Percentiles rank a stretch among this genome's conserved stretches.
Evolutionary conservation across 2,329 filamentous ascomycete genomes (phyloP).

Genomic region (Apiospora hydei): DNA sequence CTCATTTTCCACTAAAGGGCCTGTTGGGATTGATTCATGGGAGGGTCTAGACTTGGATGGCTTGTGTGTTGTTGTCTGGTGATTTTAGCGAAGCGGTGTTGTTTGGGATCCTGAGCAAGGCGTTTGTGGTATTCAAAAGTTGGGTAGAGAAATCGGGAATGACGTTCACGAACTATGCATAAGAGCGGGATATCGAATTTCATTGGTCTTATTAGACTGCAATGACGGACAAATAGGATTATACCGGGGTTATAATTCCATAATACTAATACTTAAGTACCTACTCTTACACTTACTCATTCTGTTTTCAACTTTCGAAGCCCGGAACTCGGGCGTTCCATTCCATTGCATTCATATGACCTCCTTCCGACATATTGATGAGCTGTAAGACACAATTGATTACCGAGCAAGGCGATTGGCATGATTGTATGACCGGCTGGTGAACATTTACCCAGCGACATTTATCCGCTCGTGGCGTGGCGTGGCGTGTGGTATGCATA

Average conservation of each 20-base stretch:
- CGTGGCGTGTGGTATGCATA: slow-evolving; percentile 9
- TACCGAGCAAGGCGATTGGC: neutral
- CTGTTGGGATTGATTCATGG: neutral
- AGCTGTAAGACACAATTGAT: neutral
- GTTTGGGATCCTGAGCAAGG: slow-evolving; percentile 5
- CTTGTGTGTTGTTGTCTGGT: neutral
- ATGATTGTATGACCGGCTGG: neutral
- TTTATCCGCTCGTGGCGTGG: neutral
- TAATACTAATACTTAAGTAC: slow-evolving; percentile 20
- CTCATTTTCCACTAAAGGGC: neutral
- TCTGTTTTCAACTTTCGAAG: neutral
- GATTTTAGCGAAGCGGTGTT: slow-evolving; percentile 9
- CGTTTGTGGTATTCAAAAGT: slow-evolving; percentile 8
- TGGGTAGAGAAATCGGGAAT: slow-evolving; percentile 5
- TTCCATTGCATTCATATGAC: neutral
- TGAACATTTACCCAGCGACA: slow-evolving; percentile 1
- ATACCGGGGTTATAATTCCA: neutral
- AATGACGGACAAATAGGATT: neutral
- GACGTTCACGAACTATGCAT: slow-evolving; percentile 9
- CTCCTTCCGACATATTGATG: neutral
- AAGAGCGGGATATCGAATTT: neutral
- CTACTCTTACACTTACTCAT: neutral
- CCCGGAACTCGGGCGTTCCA: neutral
- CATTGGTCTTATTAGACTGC: neutral
- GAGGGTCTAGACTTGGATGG: neutral